Evolutionary conservation across 2,329 filamentous ascomycete species (phyloP).

Genomic region (Nigrospora osmanthi): DNA sequence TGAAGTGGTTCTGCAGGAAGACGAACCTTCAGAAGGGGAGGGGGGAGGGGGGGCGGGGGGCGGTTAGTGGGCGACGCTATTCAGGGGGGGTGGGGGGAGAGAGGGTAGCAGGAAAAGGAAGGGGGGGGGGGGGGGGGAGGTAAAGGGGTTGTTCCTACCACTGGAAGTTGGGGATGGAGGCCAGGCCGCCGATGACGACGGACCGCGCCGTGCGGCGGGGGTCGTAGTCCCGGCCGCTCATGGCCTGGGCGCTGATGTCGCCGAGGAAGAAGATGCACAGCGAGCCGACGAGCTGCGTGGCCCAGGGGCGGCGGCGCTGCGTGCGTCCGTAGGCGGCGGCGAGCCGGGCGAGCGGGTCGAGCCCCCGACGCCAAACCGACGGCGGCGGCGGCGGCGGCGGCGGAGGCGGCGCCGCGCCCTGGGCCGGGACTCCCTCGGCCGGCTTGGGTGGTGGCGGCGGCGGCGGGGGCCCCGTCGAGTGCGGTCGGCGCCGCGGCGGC

Average conservation of each 20-base stretch:
- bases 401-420: slow-evolving; percentile 30
- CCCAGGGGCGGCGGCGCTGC: slow-evolving; percentile 65
- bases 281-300: slow-evolving; percentile 71
- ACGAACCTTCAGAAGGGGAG: slow-evolving; percentile 51
- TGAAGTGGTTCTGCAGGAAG: slow-evolving; percentile 75
- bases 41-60: neutral
- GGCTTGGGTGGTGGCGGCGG: too few relatives aligned
- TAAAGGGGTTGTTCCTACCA: slow-evolving; percentile 49
- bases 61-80: too few relatives aligned
- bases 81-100: neutral
- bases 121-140: neutral
- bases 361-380: slow-evolving; percentile 44
- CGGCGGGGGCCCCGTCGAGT: neutral
- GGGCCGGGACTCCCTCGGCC: neutral
- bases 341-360: slow-evolving; percentile 47
- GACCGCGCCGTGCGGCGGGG: slow-evolving; percentile 61
- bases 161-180: slow-evolving; percentile 70
- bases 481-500: neutral
- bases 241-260: slow-evolving; percentile 69
- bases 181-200: slow-evolving; percentile 64
- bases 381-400: slow-evolving; percentile 29
- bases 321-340: slow-evolving; percentile 58
- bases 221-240: slow-evolving; percentile 58
- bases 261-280: slow-evolving; percentile 73
- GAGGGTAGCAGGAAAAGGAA: too few relatives aligned